These are phyloP conservation scores for Huiozyma sinensis DNA, from an alignment of 805 yeast species.

Conservation along the genomic window DNA sequence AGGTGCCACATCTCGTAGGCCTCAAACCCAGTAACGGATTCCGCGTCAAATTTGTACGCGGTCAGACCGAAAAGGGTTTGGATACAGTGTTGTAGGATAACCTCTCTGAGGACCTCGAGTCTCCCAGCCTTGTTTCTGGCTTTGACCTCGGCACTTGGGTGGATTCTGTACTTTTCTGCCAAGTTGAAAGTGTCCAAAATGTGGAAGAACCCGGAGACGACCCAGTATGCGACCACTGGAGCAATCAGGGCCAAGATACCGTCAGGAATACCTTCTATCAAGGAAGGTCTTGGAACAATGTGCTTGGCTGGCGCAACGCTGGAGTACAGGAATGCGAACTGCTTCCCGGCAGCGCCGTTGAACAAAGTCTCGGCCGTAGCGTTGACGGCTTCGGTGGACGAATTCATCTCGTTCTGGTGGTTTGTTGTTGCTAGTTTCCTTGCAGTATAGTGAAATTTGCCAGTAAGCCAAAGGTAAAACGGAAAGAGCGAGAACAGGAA, in stretches of 20 bases:
- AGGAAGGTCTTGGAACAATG: constrained; percentile 5
- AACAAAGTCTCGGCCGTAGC: neutral
- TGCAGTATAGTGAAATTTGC: neutral
- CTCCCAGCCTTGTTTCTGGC: constrained; percentile 66
- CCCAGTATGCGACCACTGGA: constrained; percentile 83
- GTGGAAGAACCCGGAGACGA: constrained; percentile 61
- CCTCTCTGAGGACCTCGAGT: constrained; percentile 67
- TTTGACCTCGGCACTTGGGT: constrained; percentile 78
- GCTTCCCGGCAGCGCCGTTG: neutral
- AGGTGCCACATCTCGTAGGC: constrained; percentile 36
- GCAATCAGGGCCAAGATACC: constrained; percentile 57
- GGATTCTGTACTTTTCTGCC: constrained; percentile 79
- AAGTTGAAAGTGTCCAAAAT: constrained; percentile 61
- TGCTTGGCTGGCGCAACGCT: constrained; percentile 23
- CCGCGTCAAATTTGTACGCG: constrained; percentile 47
- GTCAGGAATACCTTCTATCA: constrained; percentile 33
- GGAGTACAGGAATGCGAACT: constrained; percentile 8
- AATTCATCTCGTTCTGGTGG: neutral
- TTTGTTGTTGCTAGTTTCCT: neutral
- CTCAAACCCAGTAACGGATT: constrained; percentile 44
- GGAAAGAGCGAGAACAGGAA: too few species aligned
- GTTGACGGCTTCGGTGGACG: too few species aligned
- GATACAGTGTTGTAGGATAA: constrained; percentile 70
- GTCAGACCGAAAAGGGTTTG: constrained; percentile 64
- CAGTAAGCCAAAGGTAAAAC: neutral